Evolutionary conservation across 2,329 filamentous ascomycete species (phyloP).

Genomic region (Colletotrichum neosansevieriae): DNA sequence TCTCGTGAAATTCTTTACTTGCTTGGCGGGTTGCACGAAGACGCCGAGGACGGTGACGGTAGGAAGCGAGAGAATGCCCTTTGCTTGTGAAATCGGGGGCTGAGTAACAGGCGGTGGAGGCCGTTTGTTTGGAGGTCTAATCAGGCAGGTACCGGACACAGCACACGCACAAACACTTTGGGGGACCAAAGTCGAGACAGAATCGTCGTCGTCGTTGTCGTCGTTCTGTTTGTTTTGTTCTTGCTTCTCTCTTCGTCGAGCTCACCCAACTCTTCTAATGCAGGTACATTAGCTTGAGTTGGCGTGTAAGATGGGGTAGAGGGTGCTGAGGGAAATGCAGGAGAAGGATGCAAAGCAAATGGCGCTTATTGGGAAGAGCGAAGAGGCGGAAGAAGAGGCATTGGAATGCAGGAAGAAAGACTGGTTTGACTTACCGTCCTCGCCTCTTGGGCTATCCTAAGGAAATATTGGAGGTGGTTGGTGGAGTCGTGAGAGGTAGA

Average conservation of each 20-base stretch:
- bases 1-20: slow-evolving; percentile 4
- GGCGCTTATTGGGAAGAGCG: slow-evolving; percentile 19
- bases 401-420: slow-evolving; percentile 31
- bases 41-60: slow-evolving; percentile 36
- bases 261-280: slow-evolving; percentile 40
- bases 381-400: slow-evolving; percentile 30
- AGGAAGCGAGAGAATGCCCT: slow-evolving; percentile 38
- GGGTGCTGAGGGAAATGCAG: slow-evolving; percentile 30
- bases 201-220: slow-evolving; percentile 19
- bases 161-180: slow-evolving; percentile 34
- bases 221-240: slow-evolving; percentile 9
- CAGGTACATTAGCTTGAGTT: slow-evolving; percentile 41
- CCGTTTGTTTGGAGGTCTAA: slow-evolving; percentile 36
- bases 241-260: slow-evolving; percentile 36
- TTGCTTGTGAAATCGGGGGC: slow-evolving; percentile 29
- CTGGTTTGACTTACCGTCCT: slow-evolving; percentile 40
- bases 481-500: slow-evolving; percentile 51
- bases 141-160: slow-evolving; percentile 29
- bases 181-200: slow-evolving; percentile 6
- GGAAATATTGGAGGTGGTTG: slow-evolving; percentile 49
- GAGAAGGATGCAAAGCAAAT: slow-evolving; percentile 20
- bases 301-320: slow-evolving; percentile 35
- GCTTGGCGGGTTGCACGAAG: slow-evolving; percentile 33
- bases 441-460: slow-evolving; percentile 40
- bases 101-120: slow-evolving; percentile 38